Base-by-base conservation (phyloP, 805 yeast genomes). In the Yarrowia sp. region DNA sequence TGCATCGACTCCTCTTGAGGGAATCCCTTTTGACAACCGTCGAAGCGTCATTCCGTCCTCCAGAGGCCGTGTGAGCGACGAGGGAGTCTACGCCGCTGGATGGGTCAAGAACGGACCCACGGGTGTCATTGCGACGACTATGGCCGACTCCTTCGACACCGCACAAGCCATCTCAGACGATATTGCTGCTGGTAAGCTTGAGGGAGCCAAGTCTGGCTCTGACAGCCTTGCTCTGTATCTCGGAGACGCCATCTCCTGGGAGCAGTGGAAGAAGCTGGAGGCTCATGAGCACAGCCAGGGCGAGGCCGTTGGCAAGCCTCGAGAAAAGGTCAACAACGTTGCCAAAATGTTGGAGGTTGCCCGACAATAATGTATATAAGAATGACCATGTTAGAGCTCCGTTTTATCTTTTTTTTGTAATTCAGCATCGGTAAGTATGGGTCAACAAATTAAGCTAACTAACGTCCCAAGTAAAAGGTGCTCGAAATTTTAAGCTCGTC, bases 81-180 rank as follows among this genome's bases (percentile, higher is more conserved):
- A 70, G 1, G 87, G 90, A 0, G 74, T 90, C 63, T 93, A 91
- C 68, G 85, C 88, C 2, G 77, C 91, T 8, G 99, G 99, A 0
- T 94, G 99, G 99, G 85, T 91, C 49, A 84, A 87, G 62, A 84
- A 82, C 58, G 96, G 96, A 0, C 88, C 96, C 7, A 81, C 81
- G 27, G 99, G 99, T 1, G 96, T 90, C 3, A 94, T 94, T 66
- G 96, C 96, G 16, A 80, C 89, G 13, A 90, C 98, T 0, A 88
- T 93, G 87, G 81, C 86, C 80, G 91, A 88, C 63, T 83, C 97
- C 0, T 86, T 86, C 65, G 81, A 83, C 8, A 85, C 93, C 0
- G 93, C 90, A 0, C 89, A 84, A 25, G 74, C 78, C 12, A 77
- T 94, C 0, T 68, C 84, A 16, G 76, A 79, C 35, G 96, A 90